These are phyloP conservation scores for Tolypocladium amazonense DNA, from an alignment of 2,329 filamentous ascomycete genomes.

Conservation along the genomic window DNA sequence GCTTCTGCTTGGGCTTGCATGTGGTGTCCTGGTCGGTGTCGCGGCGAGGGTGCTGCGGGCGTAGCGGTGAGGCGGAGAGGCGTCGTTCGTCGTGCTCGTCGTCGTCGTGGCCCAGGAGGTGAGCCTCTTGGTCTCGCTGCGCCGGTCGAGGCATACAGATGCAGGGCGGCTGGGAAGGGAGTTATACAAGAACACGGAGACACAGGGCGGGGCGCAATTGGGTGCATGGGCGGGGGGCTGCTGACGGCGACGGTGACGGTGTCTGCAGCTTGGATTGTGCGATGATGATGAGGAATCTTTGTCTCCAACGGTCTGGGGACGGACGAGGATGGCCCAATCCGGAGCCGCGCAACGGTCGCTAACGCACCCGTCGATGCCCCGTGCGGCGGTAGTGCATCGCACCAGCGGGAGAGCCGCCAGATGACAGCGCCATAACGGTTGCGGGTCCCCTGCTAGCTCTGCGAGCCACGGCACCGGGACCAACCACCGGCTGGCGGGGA, in stretches of 20 bases:
- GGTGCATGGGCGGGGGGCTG: not conserved
- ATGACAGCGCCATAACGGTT: not conserved
- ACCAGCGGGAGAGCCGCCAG: not conserved
- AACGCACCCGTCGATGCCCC: not conserved
- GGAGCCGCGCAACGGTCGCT: not conserved
- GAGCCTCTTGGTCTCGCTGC: slow-evolving; percentile 9
- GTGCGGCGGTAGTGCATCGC: not conserved
- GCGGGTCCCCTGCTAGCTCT: not conserved
- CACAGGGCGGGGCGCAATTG: not conserved
- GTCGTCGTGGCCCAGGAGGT: not conserved
- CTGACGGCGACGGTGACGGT: not conserved
- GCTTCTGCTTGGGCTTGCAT: slow-evolving; percentile 12
- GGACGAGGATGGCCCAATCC: not conserved
- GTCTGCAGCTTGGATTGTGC: not conserved
- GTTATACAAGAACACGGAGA: not conserved
- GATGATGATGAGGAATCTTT: not conserved
- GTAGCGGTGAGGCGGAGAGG: not conserved
- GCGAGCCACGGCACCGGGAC: not conserved
- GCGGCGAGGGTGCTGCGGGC: slow-evolving; percentile 7
- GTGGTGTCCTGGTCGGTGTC: slow-evolving; percentile 9
- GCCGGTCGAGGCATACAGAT: slow-evolving; percentile 12
- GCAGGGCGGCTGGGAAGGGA: not conserved
- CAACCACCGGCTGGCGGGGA: not conserved
- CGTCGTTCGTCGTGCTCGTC: not conserved
- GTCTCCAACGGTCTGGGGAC: not conserved